Evolutionary conservation across 2,329 filamentous ascomycete genomes (phyloP), one percentile per base, ranked within the genome.

Genomic region (Pyrenophora teres): DNA sequence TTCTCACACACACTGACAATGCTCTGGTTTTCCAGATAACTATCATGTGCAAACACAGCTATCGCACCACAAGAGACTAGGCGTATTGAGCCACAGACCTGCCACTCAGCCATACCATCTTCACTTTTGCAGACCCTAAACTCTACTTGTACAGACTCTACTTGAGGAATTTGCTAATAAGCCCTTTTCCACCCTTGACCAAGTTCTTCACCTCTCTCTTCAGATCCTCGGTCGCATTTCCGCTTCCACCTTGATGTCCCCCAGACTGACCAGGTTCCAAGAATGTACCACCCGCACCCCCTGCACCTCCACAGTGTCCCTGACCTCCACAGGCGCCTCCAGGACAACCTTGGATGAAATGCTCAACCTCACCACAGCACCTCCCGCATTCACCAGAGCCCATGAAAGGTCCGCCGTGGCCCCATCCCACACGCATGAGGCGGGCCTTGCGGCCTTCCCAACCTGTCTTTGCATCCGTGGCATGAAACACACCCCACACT

Each of bases 391-490:
- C 71, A 6, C 65, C 68, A 3, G 60, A 68, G 0, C 76, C 76
- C 77, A 79, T 78, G 42, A 68, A 73, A 4, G 77, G 76, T 0
- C 76, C 76, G 0, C 70, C 59, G 1, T 61, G 38, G 0, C 58
- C 59, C 69, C 70, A 72, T 1, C 70, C 70, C 4, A 80, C 75
- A 38, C 76, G 69, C 69, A 79, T 78, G 52, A 76, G 63, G 18
- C 77, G 67, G 43, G 75, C 77, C 56, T 75, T 78, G 15, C 77
- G 53, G 6, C 75, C 74, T n/a, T 73, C 70, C 74, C 75, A 78
- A 0, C 77, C 77, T 27, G 78, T 77, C 49, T 73, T 73, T 19
- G 55, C 64, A 58, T 79, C 77, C 1, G 77, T 79, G 0, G 76
- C 77, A 56, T 80, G 77, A 55, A 78, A 80, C 1, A 79, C 67